Conservation (phyloP, 1,139 yeast genomes). For the Debaryomyces psychrophilus region DNA sequence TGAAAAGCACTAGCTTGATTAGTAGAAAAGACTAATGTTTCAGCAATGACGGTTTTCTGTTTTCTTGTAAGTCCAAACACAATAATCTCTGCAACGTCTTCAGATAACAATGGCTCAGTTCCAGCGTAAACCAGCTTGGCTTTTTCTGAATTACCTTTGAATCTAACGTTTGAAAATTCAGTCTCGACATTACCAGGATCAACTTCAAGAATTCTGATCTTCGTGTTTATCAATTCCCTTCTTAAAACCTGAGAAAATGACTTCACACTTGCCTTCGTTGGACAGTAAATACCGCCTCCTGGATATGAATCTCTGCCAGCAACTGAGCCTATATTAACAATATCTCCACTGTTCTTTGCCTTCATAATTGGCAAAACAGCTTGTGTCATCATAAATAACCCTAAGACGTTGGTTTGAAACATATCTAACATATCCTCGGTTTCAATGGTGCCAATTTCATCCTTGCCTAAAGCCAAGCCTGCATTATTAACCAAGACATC, state of each 20-base stretch:
- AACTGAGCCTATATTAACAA: constrained; percentile 81
- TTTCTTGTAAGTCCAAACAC: constrained; percentile 73
- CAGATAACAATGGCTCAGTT: constrained; percentile 71
- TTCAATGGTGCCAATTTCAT: constrained; percentile 37
- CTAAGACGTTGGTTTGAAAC: constrained; percentile 48
- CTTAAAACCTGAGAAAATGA: constrained; percentile 77
- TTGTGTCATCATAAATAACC: constrained; percentile 44
- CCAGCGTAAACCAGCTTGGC: constrained; percentile 78
- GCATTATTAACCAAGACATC: constrained; percentile 48
- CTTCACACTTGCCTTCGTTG: constrained; percentile 82
- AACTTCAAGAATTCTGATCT: constrained; percentile 76
- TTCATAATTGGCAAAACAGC: constrained; percentile 46
- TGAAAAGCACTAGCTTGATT: constrained; percentile 80
- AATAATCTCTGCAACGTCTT: constrained; percentile 81
- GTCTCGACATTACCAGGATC: constrained; percentile 92
- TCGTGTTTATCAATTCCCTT: constrained; percentile 74
- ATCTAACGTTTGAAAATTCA: constrained; percentile 78
- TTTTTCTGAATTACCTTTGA: constrained; percentile 66
- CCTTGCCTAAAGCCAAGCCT: constrained; percentile 47
- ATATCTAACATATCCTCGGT: constrained; percentile 38
- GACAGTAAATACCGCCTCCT: constrained; percentile 84
- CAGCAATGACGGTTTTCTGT: constrained; percentile 77
- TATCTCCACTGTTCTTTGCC: constrained; percentile 66
- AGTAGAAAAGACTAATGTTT: constrained; percentile 72
- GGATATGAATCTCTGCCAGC: constrained; percentile 90